Evolutionary conservation across 768 basidiomycete species (phyloP).

Genomic region (Leccinum obscurum): DNA sequence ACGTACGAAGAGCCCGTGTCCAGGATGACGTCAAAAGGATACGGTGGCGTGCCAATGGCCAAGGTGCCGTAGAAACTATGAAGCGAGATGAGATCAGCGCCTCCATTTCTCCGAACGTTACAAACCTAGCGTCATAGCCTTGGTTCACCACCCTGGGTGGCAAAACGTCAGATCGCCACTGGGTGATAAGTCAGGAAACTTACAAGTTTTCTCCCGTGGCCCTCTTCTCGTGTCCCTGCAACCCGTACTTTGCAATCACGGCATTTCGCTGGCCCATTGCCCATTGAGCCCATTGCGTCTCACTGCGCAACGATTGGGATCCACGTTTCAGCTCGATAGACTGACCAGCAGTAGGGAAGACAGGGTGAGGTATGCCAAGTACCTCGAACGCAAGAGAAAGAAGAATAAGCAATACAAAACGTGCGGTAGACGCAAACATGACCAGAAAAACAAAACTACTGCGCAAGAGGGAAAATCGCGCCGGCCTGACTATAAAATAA

Average conservation of each 20-base stretch:
- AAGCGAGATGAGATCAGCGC: constrained; percentile 1
- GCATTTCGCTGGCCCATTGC: constrained; percentile 46
- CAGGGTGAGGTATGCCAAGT: constrained; percentile 13
- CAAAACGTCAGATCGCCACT: constrained; percentile 3
- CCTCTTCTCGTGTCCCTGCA: constrained; percentile 35
- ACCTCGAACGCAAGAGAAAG: constrained; percentile 12
- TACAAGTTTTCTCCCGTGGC: constrained; percentile 51
- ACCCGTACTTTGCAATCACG: constrained; percentile 50
- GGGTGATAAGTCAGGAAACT: not conserved
- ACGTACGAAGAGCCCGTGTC: constrained; percentile 49
- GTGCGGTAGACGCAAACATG: constrained; percentile 10
- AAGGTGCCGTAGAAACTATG: constrained; percentile 38
- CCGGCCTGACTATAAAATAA: constrained; percentile 11
- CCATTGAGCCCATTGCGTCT: constrained; percentile 31
- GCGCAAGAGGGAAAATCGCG: constrained; percentile 3
- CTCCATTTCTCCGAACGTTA: not conserved
- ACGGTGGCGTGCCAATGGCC: constrained; percentile 45
- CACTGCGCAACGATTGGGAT: constrained; percentile 14
- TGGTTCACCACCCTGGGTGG: constrained; percentile 57
- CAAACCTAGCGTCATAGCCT: constrained; percentile 60
- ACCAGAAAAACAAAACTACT: constrained; percentile 1
- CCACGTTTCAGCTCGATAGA: constrained; percentile 22
- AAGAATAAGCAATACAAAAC: constrained; percentile 14
- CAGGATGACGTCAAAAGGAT: constrained; percentile 47
- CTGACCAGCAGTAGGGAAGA: constrained; percentile 18